Conservation (phyloP, 495 filamentous ascomycete species). For the Hypomontagnella submonticulosa region DNA sequence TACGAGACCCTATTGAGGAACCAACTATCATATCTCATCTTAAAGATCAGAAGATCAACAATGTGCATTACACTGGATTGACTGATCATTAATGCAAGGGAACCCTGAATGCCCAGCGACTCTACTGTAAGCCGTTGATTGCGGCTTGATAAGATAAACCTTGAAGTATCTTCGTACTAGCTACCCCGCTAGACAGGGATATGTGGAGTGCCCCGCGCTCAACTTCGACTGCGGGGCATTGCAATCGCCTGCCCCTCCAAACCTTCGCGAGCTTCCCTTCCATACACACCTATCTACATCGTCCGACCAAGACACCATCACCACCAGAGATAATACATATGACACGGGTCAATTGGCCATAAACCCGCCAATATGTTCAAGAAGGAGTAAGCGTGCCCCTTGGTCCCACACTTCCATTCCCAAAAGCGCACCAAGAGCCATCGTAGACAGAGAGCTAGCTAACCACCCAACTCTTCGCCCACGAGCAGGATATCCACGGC, state of each 20-base stretch:
- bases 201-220: conserved; percentile 42
- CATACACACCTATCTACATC: conserved; percentile 2
- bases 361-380: conserved; percentile 77
- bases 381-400: conserved; percentile 73
- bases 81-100: not conserved
- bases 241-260: conserved; percentile 47
- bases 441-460: conserved; percentile 8
- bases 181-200: conserved; percentile 23
- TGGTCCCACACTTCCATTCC: not conserved
- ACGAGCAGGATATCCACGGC: conserved; percentile 67
- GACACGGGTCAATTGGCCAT: conserved; percentile 26
- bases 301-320: not conserved
- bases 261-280: conserved; percentile 47
- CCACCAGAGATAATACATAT: conserved; percentile 7
- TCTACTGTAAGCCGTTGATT: not conserved
- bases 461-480: conserved; percentile 22
- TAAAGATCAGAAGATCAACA: too few species aligned
- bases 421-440: not conserved
- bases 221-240: conserved; percentile 34
- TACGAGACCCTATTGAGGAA: too few species aligned
- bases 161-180: conserved; percentile 31
- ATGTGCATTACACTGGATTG: not conserved
- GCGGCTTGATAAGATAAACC: conserved; percentile 1
- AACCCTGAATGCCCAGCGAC: too few species aligned
- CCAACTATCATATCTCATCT: too few species aligned